Evolutionary conservation across 495 filamentous ascomycete species (phyloP).

Genomic region (Paragyromitra xinjiangensis): DNA sequence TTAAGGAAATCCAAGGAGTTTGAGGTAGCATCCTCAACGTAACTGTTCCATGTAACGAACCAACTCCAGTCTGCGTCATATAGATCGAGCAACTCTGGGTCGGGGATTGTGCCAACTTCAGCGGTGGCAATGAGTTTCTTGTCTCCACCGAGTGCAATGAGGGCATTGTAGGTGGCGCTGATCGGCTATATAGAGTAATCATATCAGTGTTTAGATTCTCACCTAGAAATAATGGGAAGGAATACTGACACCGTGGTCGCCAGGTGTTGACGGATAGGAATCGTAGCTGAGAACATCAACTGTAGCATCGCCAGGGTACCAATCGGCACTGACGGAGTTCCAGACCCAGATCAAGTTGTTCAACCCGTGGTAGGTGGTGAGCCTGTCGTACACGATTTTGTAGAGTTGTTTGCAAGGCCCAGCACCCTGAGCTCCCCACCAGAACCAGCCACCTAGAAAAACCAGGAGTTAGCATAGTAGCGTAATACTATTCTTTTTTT

Average conservation of each 20-base stretch:
- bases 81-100: conserved; percentile 59
- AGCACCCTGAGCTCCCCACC: conserved; percentile 65
- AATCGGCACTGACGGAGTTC: conserved; percentile 62
- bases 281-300: conserved; percentile 60
- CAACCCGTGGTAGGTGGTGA: conserved; percentile 60
- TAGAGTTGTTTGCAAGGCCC: conserved; percentile 62
- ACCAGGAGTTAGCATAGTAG: background rate
- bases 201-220: background rate
- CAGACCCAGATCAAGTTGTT: conserved; percentile 65
- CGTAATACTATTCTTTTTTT: too few relatives aligned
- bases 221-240: background rate
- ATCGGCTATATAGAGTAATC: conserved; percentile 18
- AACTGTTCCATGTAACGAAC: conserved; percentile 62
- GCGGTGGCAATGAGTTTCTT: conserved; percentile 63
- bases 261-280: conserved; percentile 48
- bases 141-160: conserved; percentile 60
- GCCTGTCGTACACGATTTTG: conserved; percentile 60
- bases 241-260: conserved; percentile 46
- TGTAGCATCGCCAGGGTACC: conserved; percentile 62
- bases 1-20: conserved; percentile 59
- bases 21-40: conserved; percentile 52
- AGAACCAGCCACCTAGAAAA: conserved; percentile 61
- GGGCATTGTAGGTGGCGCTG: conserved; percentile 60
- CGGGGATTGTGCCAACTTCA: conserved; percentile 62
- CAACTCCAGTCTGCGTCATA: conserved; percentile 63